Evolutionary conservation across 2,329 filamentous ascomycete species (phyloP).

Genomic region (Scytalidium sp.): DNA sequence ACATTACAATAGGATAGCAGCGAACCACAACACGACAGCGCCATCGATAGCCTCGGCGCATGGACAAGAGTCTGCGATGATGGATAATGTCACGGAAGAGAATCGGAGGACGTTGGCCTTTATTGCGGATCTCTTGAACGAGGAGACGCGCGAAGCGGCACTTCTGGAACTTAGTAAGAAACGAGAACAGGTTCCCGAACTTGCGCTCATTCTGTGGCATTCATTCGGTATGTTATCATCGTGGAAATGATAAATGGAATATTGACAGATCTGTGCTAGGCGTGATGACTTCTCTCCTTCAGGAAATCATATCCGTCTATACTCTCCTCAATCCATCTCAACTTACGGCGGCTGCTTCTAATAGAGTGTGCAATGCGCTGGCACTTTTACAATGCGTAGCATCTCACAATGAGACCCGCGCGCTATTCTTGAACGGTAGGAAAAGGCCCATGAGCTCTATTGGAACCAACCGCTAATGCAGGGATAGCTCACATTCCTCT

Average conservation of each 20-base stretch:
- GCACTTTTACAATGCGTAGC: constrained; percentile 95
- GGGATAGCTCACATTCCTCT: constrained; percentile 86
- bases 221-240: constrained; percentile 73
- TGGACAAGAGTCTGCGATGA: constrained; percentile 54
- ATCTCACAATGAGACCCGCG: constrained; percentile 93
- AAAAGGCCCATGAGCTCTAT: constrained; percentile 2
- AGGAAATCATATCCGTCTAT: constrained; percentile 99
- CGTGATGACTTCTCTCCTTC: constrained; percentile 95
- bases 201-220: constrained; percentile 96
- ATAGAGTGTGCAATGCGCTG: constrained; percentile 95
- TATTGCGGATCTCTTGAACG: constrained; percentile 88
- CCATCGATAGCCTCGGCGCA: constrained; percentile 40
- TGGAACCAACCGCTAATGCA: constrained; percentile 11
- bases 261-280: constrained; percentile 49
- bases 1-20: constrained; percentile 73
- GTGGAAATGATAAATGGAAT: constrained; percentile 13
- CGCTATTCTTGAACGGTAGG: constrained; percentile 87
- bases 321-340: constrained; percentile 95
- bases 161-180: constrained; percentile 97
- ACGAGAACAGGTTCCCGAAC: constrained; percentile 93
- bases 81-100: constrained; percentile 76
- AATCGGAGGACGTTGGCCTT: constrained; percentile 90
- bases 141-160: constrained; percentile 82
- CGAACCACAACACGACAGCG: constrained; percentile 52
- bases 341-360: constrained; percentile 94